Evolutionary conservation across 2,329 filamentous ascomycete genomes (phyloP).

Genomic region (Grosmannia serpens): DNA sequence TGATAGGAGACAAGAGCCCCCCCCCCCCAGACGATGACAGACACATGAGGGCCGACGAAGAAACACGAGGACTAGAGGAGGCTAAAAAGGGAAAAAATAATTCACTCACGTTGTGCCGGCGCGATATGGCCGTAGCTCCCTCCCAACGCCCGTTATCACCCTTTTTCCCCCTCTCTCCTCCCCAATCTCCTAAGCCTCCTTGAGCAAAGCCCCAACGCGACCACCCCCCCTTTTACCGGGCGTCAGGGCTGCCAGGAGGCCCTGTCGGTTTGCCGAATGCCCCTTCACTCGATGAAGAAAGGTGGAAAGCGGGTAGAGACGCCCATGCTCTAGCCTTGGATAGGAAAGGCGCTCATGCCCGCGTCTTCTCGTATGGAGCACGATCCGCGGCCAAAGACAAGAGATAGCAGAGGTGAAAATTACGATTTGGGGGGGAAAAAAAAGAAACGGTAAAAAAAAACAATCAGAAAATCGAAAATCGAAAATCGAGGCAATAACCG

Average conservation of each 20-base stretch:
- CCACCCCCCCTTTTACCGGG: neutral
- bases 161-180: neutral
- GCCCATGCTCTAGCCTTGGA: conserved; percentile 10
- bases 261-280: conserved; percentile 5
- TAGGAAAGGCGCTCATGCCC: conserved; percentile 6
- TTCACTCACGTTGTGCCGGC: neutral
- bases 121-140: neutral
- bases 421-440: neutral
- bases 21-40: too few relatives aligned
- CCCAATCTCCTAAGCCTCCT: neutral
- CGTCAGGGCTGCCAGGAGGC: neutral
- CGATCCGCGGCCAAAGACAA: neutral
- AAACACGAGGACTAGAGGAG: neutral
- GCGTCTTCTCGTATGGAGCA: neutral
- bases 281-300: conserved; percentile 13
- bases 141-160: neutral
- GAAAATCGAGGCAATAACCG: neutral
- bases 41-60: too few relatives aligned
- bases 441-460: neutral
- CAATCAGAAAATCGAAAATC: neutral
- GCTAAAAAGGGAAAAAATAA: conserved; percentile 1
- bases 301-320: conserved; percentile 12
- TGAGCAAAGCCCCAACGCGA: conserved; percentile 1
- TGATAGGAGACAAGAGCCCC: too few relatives aligned
- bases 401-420: neutral